phyloP scores from a whole-genome alignment of 2,329 filamentous ascomycete species.

The Aspergillus pseudoviridinutans region DNA sequence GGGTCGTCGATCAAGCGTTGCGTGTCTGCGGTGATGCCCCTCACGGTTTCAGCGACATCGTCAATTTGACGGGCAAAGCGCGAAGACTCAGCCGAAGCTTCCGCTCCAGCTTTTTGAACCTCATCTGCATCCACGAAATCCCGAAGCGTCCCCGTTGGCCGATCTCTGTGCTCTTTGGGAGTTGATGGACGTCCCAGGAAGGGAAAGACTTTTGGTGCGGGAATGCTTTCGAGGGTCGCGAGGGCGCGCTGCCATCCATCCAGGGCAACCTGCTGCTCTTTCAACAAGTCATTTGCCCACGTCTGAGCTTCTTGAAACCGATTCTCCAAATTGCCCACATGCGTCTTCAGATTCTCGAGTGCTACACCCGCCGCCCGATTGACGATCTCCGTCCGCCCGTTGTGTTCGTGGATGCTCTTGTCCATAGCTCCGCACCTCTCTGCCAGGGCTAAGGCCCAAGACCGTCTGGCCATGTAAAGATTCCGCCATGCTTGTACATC shows the following conservation, averaged over 20 bases:
- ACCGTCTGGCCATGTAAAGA: constrained; percentile 73
- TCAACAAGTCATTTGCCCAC: constrained; percentile 43
- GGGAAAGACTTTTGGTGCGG: constrained; percentile 42
- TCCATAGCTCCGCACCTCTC: constrained; percentile 67
- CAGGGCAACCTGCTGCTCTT: constrained; percentile 43
- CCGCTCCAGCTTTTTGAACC: constrained; percentile 66
- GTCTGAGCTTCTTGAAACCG: constrained; percentile 44
- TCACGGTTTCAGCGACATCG: constrained; percentile 58
- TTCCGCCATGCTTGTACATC: constrained; percentile 84
- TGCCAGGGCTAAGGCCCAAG: constrained; percentile 71
- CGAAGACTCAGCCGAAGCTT: constrained; percentile 56
- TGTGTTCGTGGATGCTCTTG: constrained; percentile 54
- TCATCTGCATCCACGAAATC: constrained; percentile 73
- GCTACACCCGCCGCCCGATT: constrained; percentile 77
- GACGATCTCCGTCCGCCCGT: constrained; percentile 50
- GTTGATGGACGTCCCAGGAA: constrained; percentile 39
- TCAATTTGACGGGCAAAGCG: constrained; percentile 58
- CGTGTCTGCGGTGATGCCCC: constrained; percentile 57
- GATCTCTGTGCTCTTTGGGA: constrained; percentile 41
- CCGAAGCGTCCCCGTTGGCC: constrained; percentile 58
- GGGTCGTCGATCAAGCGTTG: constrained; percentile 32
- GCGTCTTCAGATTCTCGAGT: constrained; percentile 64
- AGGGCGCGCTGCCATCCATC: constrained; percentile 41
- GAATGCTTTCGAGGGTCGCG: constrained; percentile 36
- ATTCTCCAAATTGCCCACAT: constrained; percentile 43